Evolutionary conservation across 495 filamentous ascomycete species (phyloP), one percentile per base, ranked within the genome.

Genomic region (Parathielavia hyrcaniae): DNA sequence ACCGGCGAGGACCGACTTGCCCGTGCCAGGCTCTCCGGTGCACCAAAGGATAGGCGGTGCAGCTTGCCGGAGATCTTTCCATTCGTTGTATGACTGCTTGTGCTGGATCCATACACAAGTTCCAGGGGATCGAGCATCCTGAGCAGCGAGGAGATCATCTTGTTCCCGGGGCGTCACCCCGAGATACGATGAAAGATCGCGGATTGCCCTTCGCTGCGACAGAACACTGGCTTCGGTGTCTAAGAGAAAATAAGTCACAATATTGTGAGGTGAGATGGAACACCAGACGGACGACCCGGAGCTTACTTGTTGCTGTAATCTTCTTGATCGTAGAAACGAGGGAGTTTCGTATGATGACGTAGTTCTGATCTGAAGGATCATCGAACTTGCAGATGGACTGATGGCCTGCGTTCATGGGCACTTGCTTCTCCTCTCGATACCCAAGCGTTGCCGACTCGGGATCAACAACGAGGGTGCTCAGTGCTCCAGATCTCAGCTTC

Each of bases 331-430:
- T 50, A 11, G 38, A 34, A 5, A 34, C 41, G n/a, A 65, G 56
- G 3, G 45, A 26, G 39, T 58, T 51, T 4, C 51, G 35, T 12
- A 65, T 30, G 9, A 53, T 53, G 3, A 39, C 39, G 50, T 65
- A 65, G 41, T 58, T 58, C 2, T 46, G 45, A 19, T 59, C 59
- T 13, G 19, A 26, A 17, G 48, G 59, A n/a, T 30, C 41, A 10
- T 62, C 51, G 44, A 62, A 65, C 35, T 65, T 65, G 63, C 60
- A 65, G 6, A 65, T 55, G n/a, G 43, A 41, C 3, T 59, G 71
- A 57, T 79, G 77, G 53, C 77, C 68, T 1, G 75, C 76, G 52
- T 73, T 62, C 14, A 79, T 53, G 14, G 66, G 63, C 13, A 59
- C 53, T 7, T 59, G 59, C 13, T 63, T 58, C 60, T 78, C 75